phyloP scores from a whole-genome alignment of 1,284 basidiomycete species.

The Ganoderma resinaceum region DNA sequence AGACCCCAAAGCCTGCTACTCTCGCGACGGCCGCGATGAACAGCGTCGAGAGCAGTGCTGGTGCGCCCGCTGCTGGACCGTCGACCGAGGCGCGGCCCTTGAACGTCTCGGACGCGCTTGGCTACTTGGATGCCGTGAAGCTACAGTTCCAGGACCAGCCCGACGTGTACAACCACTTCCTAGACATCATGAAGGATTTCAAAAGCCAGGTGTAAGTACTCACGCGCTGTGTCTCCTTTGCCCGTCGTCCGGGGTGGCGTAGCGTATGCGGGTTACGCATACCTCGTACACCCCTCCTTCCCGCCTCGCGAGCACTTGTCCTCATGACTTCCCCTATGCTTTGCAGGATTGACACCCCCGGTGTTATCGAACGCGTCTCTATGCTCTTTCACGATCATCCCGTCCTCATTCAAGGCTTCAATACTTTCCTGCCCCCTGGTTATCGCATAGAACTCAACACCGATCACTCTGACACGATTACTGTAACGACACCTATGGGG shows the following conservation, averaged over 20 bases:
- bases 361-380: slow-evolving; percentile 97
- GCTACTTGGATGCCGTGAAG: slow-evolving; percentile 97
- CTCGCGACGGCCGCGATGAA: slow-evolving; percentile 26
- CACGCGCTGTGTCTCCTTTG: slow-evolving; percentile 10
- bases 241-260: slow-evolving; percentile 3
- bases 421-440: slow-evolving; percentile 96
- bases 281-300: not conserved
- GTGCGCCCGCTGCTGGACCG: slow-evolving; percentile 25
- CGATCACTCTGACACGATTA: slow-evolving; percentile 86
- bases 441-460: slow-evolving; percentile 94
- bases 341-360: slow-evolving; percentile 94
- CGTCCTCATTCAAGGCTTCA: slow-evolving; percentile 96
- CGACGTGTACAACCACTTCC: slow-evolving; percentile 96
- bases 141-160: slow-evolving; percentile 91
- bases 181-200: slow-evolving; percentile 99
- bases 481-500: slow-evolving; percentile 93
- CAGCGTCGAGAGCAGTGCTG: slow-evolving; percentile 20
- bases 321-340: slow-evolving; percentile 2
- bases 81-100: slow-evolving; percentile 52
- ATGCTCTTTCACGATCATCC: slow-evolving; percentile 95
- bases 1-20: slow-evolving; percentile 28
- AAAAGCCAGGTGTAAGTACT: slow-evolving; percentile 88
- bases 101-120: slow-evolving; percentile 93
- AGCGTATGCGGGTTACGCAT: slow-evolving; percentile 3
- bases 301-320: slow-evolving; percentile 6